Evolutionary conservation across 179 eudicot species (phyloP).

Genomic region (Pouteria campechiana): DNA sequence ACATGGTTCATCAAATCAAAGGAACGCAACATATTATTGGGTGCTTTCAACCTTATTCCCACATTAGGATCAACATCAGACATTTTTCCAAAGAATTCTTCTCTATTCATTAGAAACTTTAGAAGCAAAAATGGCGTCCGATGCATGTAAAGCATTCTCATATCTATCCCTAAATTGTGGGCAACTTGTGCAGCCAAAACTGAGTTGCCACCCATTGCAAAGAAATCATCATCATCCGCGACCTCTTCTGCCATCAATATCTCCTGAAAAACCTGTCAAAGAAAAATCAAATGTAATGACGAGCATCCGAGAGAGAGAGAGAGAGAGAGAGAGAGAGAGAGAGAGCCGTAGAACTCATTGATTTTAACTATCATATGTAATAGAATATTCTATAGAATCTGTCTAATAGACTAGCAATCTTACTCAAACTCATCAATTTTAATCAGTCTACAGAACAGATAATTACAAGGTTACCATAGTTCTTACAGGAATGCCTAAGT

Average conservation of each 20-base stretch:
- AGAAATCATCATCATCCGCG: slow-evolving; percentile 57
- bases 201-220: slow-evolving; percentile 80
- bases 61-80: slow-evolving; percentile 11
- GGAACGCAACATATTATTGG: slow-evolving; percentile 10
- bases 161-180: slow-evolving; percentile 62
- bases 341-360: too few relatives aligned
- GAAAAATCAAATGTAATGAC: not conserved
- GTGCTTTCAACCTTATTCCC: slow-evolving; percentile 17
- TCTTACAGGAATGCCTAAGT: too few relatives aligned
- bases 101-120: slow-evolving; percentile 36
- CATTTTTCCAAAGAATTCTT: slow-evolving; percentile 8
- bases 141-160: slow-evolving; percentile 60
- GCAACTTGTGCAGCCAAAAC: slow-evolving; percentile 72
- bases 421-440: too few relatives aligned
- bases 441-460: too few relatives aligned
- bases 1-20: slow-evolving; percentile 7
- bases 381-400: too few relatives aligned
- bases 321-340: not conserved
- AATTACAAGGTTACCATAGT: too few relatives aligned
- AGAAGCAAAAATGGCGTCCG: slow-evolving; percentile 66
- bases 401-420: too few relatives aligned
- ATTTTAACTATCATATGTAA: too few relatives aligned
- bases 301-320: not conserved
- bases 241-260: slow-evolving; percentile 51
- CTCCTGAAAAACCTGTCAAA: slow-evolving; percentile 49